These are phyloP conservation scores for Lophium mytilinum DNA, from an alignment of 495 filamentous ascomycete species.

Conservation along the genomic window DNA sequence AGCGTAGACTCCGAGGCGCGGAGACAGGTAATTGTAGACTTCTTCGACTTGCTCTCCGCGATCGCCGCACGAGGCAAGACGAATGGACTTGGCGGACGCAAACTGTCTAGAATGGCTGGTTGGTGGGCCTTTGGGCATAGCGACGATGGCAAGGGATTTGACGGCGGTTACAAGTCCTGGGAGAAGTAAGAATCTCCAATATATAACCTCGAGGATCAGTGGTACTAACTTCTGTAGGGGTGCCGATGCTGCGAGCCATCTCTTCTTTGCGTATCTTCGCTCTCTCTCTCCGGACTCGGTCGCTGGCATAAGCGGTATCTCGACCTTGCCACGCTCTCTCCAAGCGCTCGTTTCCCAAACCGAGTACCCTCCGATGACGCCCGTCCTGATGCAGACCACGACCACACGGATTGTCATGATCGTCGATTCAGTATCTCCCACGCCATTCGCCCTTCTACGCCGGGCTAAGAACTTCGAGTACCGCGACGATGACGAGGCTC, in stretches of 20 bases:
- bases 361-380: constrained; percentile 84
- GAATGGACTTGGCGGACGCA: constrained; percentile 88
- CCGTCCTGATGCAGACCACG: constrained; percentile 65
- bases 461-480: constrained; percentile 94
- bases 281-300: constrained; percentile 74
- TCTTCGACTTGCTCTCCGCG: constrained; percentile 89
- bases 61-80: constrained; percentile 76
- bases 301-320: constrained; percentile 63
- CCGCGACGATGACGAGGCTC: constrained; percentile 71
- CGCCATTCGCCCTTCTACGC: constrained; percentile 83
- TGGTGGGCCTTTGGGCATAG: constrained; percentile 98
- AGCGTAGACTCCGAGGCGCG: constrained; percentile 85
- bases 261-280: constrained; percentile 95
- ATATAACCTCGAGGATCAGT: constrained; percentile 8
- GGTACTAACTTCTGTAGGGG: constrained; percentile 45
- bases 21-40: constrained; percentile 85
- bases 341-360: constrained; percentile 85
- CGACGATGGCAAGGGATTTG: constrained; percentile 85
- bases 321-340: constrained; percentile 77
- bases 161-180: constrained; percentile 89
- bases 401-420: constrained; percentile 94
- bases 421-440: constrained; percentile 90
- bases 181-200: constrained; percentile 39
- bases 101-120: constrained; percentile 87
- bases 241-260: constrained; percentile 88